Evolutionary conservation across 2,329 filamentous ascomycete genomes (phyloP).

Genomic region (Penicillium digitatum): DNA sequence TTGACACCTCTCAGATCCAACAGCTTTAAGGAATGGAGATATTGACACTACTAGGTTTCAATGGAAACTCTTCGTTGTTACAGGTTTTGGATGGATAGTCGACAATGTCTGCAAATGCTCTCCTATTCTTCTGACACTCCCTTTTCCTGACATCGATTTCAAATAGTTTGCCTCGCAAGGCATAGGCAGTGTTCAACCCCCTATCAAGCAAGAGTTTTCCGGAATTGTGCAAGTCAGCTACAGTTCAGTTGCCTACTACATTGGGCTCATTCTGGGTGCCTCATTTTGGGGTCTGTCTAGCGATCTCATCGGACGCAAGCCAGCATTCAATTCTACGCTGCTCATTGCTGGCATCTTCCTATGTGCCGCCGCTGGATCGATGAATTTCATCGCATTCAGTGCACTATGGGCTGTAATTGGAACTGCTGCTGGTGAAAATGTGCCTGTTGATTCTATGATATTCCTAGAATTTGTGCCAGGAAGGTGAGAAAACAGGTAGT

Average conservation of each 20-base stretch:
- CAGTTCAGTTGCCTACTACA: constrained; percentile 34
- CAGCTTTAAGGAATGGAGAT: neutral
- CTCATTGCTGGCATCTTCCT: constrained; percentile 39
- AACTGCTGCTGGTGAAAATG: constrained; percentile 28
- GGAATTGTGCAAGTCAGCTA: constrained; percentile 29
- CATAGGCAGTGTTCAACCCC: constrained; percentile 28
- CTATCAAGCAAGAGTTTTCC: constrained; percentile 26
- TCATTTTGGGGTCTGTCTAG: constrained; percentile 46
- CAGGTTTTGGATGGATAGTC: constrained; percentile 66
- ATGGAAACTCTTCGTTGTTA: constrained; percentile 63
- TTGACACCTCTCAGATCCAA: neutral
- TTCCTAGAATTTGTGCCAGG: constrained; percentile 30
- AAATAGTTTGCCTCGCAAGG: constrained; percentile 29
- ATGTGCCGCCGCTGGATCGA: constrained; percentile 23
- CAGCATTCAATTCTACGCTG: constrained; percentile 47
- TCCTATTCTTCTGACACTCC: neutral
- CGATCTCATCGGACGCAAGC: constrained; percentile 43
- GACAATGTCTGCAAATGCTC: constrained; percentile 49
- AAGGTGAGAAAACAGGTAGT: constrained; percentile 6
- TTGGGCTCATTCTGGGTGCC: constrained; percentile 46
- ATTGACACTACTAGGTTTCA: constrained; percentile 29
- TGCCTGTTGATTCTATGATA: constrained; percentile 29
- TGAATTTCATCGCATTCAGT: constrained; percentile 29
- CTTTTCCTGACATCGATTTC: neutral
- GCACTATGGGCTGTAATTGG: constrained; percentile 30